Conservation (phyloP, 768 basidiomycete species). For the Phylloporus sp. region DNA sequence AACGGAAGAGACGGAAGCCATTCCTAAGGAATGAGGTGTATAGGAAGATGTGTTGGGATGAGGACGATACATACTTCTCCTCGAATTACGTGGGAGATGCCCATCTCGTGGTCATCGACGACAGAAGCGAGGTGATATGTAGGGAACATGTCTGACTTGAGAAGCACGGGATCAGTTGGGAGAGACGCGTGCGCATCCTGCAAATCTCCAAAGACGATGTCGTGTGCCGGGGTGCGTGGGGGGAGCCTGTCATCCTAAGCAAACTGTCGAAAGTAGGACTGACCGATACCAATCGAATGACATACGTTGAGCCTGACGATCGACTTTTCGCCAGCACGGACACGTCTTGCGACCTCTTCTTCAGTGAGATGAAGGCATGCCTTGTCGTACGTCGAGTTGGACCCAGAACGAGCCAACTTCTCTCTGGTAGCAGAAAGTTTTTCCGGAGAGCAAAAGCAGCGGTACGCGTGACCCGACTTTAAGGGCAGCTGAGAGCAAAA, state of each 20-base stretch:
- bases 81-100: conserved; percentile 89
- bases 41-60: background rate
- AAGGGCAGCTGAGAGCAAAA: background rate
- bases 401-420: conserved; percentile 65
- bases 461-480: conserved; percentile 85
- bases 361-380: conserved; percentile 80
- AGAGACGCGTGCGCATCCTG: conserved; percentile 73
- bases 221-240: conserved; percentile 43
- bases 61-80: conserved; percentile 62
- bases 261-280: background rate
- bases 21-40: conserved; percentile 50
- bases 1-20: conserved; percentile 93
- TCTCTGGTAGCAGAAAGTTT: conserved; percentile 64
- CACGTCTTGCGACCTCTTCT: conserved; percentile 74
- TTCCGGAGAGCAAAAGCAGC: conserved; percentile 87
- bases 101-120: conserved; percentile 95
- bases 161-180: conserved; percentile 83
- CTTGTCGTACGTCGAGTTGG: conserved; percentile 81
- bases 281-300: background rate
- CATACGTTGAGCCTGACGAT: conserved; percentile 86
- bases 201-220: conserved; percentile 72
- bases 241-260: conserved; percentile 57
- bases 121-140: conserved; percentile 97
- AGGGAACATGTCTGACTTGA: conserved; percentile 91
- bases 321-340: conserved; percentile 70